Evolutionary conservation across 208 protist genomes (phyloP), one percentile per base, ranked within the genome.

Genomic region (Acanthamoeba sp.): DNA sequence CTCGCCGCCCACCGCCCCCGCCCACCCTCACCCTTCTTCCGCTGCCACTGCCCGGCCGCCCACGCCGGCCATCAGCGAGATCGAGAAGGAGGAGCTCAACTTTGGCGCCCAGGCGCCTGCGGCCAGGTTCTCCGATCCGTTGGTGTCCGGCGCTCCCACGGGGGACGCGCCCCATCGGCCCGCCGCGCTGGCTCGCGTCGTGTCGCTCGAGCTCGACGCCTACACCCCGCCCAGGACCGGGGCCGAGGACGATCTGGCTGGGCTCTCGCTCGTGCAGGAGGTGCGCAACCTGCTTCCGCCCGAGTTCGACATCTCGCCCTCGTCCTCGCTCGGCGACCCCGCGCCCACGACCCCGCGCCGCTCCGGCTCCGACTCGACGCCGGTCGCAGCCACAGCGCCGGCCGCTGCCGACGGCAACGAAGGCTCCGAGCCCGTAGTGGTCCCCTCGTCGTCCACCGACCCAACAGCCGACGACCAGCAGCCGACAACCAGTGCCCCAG

Each of bases 231-330:
- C 82, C 1, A 9, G 48, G 62, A 22, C 62, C n/a, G 29, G 16
- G 27, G 32, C 22, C 18, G 55, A 90, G n/a, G 82, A 90, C 9
- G 82, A 66, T 6, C 34, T 48, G 16, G 34, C 29, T n/a, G 38
- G 52, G 7, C 82, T 90, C 20, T 90, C 82, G 20, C 55, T 90
- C 0, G 82, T 24, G 16, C 45, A 90, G 45, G 82, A 90, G 24
- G 82, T 90, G 45, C 20, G 29, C 7, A 90, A 42, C 12, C 50
- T 90, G 22, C 55, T 90, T 18, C 82, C 82, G 20, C 82, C 82
- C n/a, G 82, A 90, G 55, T 90, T 90, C 48, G 40, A 66, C 71
- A 82, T 82, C 38, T 40, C 71, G 34, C 71, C 62, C 29, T 71
- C 71, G 7, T 48, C 71, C 1, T 82, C 71, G 36, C 18, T 82